phyloP scores from a whole-genome alignment of 1,284 basidiomycete species.

The Irpex sp. region DNA sequence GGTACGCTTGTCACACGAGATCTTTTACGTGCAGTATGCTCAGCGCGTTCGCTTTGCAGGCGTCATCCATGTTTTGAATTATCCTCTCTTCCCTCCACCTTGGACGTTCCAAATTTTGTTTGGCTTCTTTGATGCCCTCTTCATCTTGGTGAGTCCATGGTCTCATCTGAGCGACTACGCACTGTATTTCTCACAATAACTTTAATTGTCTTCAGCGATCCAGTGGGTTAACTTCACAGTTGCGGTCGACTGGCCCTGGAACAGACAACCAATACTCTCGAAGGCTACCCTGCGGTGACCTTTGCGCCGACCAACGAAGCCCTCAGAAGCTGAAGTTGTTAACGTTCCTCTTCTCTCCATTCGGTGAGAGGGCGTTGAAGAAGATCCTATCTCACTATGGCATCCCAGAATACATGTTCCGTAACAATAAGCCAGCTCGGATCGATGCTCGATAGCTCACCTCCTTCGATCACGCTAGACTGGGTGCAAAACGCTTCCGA shows the following conservation, averaged over 20 bases:
- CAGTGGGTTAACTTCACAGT: slow-evolving; percentile 51
- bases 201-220: slow-evolving; percentile 50
- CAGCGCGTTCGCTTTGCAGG: slow-evolving; percentile 26
- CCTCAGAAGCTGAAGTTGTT: slow-evolving; percentile 52
- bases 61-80: slow-evolving; percentile 56
- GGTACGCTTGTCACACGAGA: slow-evolving; percentile 32
- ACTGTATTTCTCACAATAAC: neutral
- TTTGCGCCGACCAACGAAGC: slow-evolving; percentile 68
- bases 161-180: slow-evolving; percentile 5
- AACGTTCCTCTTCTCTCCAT: slow-evolving; percentile 71
- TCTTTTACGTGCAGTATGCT: neutral
- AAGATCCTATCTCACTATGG: slow-evolving; percentile 70
- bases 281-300: slow-evolving; percentile 54
- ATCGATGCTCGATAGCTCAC: neutral
- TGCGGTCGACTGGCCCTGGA: slow-evolving; percentile 43
- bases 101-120: slow-evolving; percentile 60
- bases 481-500: slow-evolving; percentile 23
- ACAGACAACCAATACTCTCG: slow-evolving; percentile 29
- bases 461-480: slow-evolving; percentile 14
- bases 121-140: slow-evolving; percentile 47
- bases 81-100: slow-evolving; percentile 61
- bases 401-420: slow-evolving; percentile 52
- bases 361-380: slow-evolving; percentile 51
- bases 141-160: slow-evolving; percentile 44
- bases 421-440: slow-evolving; percentile 41